Evolutionary conservation across 2,329 filamentous ascomycete genomes (phyloP), one percentile per base, ranked within the genome.

Genomic region (Curvularia spicifera): DNA sequence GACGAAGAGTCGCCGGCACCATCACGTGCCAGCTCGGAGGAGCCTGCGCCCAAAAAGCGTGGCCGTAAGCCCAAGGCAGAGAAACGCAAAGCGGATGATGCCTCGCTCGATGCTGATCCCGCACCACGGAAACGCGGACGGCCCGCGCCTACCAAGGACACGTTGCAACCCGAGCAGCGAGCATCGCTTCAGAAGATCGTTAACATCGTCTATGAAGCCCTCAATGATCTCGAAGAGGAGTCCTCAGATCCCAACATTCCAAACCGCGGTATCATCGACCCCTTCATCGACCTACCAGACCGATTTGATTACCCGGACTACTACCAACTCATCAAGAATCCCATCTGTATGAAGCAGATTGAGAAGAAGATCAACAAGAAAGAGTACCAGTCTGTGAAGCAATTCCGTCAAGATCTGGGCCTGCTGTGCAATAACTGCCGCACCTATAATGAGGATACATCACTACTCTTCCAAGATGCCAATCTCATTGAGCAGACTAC

Each of bases 341-440:
- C 95, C 0, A 97, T 99, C 72, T 94, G 91, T 73, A 97, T 98
- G 90, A 95, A 97, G 68, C 89, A 93, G 76, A 97, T 99, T 72
- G 88, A 91, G 75, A 91, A 90, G 75, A 94, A 92, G 82, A 97
- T 99, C 80, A 97, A 97, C 82, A 94, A 91, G 78, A 91, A 96
- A 72, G 91, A 97, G 73, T 99, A 99, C 78, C 87, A 86, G 67
- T 90, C 85, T 71, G 79, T 97, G 60, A 87, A 86, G 72, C 91
- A 93, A 68, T 87, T 99, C 83, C 85, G 87, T 54, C 87, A 86
- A 66, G 96, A 99, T 72, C 88, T 99, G 62, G 86, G 88, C 50
- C 80, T 94, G 63, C 85, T 99, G 78, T 95, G 93, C 76, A 87
- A 85, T 74, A 99, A 99, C 77, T 97, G 94, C 65, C 87, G 92